Conservation (phyloP, 1,139 yeast genomes). For the Magnusiomyces sp. region DNA sequence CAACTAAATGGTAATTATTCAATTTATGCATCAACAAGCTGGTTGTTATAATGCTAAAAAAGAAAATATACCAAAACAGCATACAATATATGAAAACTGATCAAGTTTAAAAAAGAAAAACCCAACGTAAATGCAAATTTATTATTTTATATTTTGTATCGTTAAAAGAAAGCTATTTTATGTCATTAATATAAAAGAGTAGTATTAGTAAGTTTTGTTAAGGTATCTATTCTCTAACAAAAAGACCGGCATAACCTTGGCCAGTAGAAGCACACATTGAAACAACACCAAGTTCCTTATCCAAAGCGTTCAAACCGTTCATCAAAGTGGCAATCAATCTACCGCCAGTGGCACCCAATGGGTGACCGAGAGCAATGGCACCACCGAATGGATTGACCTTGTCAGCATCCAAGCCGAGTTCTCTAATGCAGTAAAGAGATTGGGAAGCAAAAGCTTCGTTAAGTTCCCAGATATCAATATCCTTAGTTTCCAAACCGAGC, state of each 20-base stretch:
- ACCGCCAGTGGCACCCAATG: constrained; percentile 39
- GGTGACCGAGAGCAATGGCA: constrained; percentile 40
- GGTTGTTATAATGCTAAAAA: no score
- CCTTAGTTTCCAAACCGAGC: constrained; percentile 26
- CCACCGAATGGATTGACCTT: constrained; percentile 39
- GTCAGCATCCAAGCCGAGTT: constrained; percentile 30
- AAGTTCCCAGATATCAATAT: constrained; percentile 36
- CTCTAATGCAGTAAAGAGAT: constrained; percentile 32
- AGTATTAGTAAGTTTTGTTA: background rate
- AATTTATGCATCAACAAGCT: no score
- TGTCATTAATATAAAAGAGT: no score
- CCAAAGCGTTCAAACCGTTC: constrained; percentile 31
- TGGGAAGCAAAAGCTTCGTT: constrained; percentile 41
- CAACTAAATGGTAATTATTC: no score
- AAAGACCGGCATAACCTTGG: constrained; percentile 38
- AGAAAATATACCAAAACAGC: no score
- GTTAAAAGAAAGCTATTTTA: no score
- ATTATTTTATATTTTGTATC: no score
- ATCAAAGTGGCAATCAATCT: constrained; percentile 33
- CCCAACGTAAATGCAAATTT: no score
- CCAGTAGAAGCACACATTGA: constrained; percentile 42
- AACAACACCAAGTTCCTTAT: constrained; percentile 33
- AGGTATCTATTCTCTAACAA: constrained; percentile 28
- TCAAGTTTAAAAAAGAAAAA: no score
- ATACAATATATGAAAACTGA: no score